These are phyloP conservation scores for Fragaria vesca DNA, from an alignment of 306 rosid species.

Conservation along the genomic window DNA sequence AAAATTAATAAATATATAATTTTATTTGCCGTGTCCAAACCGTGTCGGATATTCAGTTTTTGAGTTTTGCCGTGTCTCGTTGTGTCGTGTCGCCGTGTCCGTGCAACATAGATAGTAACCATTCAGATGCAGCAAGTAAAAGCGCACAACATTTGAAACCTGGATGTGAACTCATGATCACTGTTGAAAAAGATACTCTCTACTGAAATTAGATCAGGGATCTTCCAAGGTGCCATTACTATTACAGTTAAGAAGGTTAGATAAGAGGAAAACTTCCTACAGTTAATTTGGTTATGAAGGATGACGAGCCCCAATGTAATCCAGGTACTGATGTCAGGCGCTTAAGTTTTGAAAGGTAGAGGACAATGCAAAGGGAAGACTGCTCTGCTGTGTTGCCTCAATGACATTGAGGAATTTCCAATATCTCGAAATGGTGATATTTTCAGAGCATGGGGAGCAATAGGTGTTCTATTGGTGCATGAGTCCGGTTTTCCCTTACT, in stretches of 20 bases:
- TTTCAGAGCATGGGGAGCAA: slow-evolving; percentile 33
- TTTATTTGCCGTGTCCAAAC: too few relatives aligned
- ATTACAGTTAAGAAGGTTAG: neutral
- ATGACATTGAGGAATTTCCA: slow-evolving; percentile 48
- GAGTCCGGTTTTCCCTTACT: slow-evolving; percentile 36
- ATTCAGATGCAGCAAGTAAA: too few relatives aligned
- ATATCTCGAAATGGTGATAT: slow-evolving; percentile 62
- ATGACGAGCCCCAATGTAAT: neutral
- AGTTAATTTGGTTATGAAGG: neutral
- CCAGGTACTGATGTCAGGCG: slow-evolving; percentile 4
- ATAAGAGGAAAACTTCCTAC: neutral
- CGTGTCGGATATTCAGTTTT: too few relatives aligned
- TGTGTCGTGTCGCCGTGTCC: too few relatives aligned
- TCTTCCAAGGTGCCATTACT: neutral
- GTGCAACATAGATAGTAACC: too few relatives aligned
- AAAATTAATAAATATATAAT: too few relatives aligned
- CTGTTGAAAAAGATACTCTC: neutral
- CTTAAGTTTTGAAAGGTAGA: slow-evolving; percentile 32
- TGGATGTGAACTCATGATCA: neutral
- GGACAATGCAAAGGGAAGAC: slow-evolving; percentile 44
- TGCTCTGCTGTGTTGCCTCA: slow-evolving; percentile 49
- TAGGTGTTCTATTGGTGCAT: slow-evolving; percentile 15
- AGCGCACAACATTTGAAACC: too few relatives aligned
- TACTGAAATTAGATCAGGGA: slow-evolving; percentile 1
- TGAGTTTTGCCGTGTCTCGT: too few relatives aligned